Conservation (phyloP, 345 rosid genomes). For the Ricinus communis region DNA sequence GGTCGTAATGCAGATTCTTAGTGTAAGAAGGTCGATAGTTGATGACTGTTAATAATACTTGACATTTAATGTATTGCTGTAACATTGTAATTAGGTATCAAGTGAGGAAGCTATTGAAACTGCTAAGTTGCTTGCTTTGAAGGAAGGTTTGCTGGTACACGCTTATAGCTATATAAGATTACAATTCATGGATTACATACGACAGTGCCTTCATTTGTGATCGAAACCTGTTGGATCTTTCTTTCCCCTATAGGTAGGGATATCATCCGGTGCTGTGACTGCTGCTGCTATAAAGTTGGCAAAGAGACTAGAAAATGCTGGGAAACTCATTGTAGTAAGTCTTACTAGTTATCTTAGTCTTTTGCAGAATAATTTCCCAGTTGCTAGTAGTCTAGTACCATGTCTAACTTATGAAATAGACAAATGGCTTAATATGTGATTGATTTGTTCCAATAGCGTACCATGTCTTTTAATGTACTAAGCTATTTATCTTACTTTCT, state of each 20-base stretch:
- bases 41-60: too few species aligned
- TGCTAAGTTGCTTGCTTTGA: constrained; percentile 45
- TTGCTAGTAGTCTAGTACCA: too few species aligned
- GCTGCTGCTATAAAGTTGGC: constrained; percentile 80
- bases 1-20: too few species aligned
- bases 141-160: constrained; percentile 57
- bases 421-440: too few species aligned
- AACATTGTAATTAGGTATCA: constrained; percentile 36
- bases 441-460: not conserved
- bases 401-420: too few species aligned
- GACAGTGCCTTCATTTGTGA: too few species aligned
- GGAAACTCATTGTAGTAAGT: constrained; percentile 85
- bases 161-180: too few species aligned
- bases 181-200: too few species aligned
- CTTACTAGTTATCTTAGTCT: constrained; percentile 1
- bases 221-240: too few species aligned
- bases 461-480: not conserved
- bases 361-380: too few species aligned
- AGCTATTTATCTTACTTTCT: not conserved
- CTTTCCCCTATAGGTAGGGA: constrained; percentile 60
- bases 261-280: constrained; percentile 89
- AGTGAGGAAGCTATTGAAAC: constrained; percentile 53
- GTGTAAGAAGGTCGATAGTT: too few species aligned
- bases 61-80: too few species aligned
- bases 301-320: constrained; percentile 80